Percentiles rank a stretch among this genome's conserved stretches.
Conservation (phyloP, 2,329 filamentous ascomycete genomes). For the Fonsecaea pedrosoi region DNA sequence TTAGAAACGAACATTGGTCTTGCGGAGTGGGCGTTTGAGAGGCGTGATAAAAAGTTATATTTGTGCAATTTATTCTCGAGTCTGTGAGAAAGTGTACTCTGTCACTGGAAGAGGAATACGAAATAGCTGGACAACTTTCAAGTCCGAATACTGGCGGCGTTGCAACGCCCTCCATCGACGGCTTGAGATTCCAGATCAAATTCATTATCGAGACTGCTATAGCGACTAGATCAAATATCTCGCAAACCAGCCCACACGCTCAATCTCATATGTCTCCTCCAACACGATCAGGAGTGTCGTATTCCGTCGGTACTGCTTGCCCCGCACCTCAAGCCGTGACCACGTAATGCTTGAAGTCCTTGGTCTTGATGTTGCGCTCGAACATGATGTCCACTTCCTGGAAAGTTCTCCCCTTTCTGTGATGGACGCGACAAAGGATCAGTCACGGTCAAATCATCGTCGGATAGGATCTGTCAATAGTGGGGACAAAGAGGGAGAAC, state of each 20-base stretch:
- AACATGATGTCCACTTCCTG: slow-evolving; percentile 46
- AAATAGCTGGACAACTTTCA: neutral
- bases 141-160: neutral
- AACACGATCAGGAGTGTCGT: neutral
- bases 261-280: neutral
- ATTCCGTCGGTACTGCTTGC: neutral
- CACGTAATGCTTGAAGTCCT: slow-evolving; percentile 37
- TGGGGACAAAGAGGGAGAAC: slow-evolving; percentile 9
- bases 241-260: neutral
- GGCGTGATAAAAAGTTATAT: neutral
- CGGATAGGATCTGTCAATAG: neutral
- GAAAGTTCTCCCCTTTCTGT: slow-evolving; percentile 40
- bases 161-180: neutral
- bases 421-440: neutral
- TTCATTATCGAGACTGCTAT: neutral
- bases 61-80: neutral
- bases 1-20: neutral
- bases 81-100: neutral
- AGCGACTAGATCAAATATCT: neutral
- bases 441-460: neutral
- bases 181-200: neutral
- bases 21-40: neutral
- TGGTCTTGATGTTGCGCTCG: slow-evolving; percentile 38
- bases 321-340: slow-evolving; percentile 1
- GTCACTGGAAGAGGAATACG: neutral